phyloP scores from a whole-genome alignment of 345 rosid genomes.

The Salix arbutifolia region DNA sequence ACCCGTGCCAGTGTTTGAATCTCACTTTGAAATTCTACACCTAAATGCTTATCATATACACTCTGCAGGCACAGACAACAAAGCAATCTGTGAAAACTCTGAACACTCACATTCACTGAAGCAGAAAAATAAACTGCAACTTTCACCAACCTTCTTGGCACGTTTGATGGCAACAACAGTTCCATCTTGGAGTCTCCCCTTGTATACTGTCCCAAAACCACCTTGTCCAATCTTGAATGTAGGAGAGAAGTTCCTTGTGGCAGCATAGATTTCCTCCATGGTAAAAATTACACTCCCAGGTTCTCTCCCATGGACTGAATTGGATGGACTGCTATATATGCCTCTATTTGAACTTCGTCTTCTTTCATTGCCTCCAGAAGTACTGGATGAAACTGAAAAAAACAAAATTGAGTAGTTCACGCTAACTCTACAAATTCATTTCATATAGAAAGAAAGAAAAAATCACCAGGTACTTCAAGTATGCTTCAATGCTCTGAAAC shows the following conservation, averaged over 20 bases:
- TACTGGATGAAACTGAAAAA: constrained; percentile 25
- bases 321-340: constrained; percentile 26
- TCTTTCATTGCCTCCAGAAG: constrained; percentile 36
- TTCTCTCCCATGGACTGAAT: constrained; percentile 32
- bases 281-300: constrained; percentile 50
- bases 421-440: not conserved
- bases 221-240: constrained; percentile 87
- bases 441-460: not conserved
- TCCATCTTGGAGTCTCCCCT: constrained; percentile 77
- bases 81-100: not conserved
- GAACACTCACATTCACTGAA: not conserved
- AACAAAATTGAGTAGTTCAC: not conserved
- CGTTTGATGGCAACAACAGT: constrained; percentile 73
- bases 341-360: constrained; percentile 41
- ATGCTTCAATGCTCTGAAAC: not conserved
- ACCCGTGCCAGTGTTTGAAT: constrained; percentile 66
- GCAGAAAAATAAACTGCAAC: not conserved
- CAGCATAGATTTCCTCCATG: constrained; percentile 55
- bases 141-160: constrained; percentile 63
- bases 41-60: constrained; percentile 65
- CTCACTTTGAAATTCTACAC: constrained; percentile 75
- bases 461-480: not conserved
- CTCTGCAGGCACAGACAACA: constrained; percentile 46
- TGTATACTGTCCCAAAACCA: constrained; percentile 86
- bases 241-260: constrained; percentile 77